These are phyloP conservation scores for Fusarium aywerte DNA, from an alignment of 2,329 filamentous ascomycete genomes.

Conservation along the genomic window DNA sequence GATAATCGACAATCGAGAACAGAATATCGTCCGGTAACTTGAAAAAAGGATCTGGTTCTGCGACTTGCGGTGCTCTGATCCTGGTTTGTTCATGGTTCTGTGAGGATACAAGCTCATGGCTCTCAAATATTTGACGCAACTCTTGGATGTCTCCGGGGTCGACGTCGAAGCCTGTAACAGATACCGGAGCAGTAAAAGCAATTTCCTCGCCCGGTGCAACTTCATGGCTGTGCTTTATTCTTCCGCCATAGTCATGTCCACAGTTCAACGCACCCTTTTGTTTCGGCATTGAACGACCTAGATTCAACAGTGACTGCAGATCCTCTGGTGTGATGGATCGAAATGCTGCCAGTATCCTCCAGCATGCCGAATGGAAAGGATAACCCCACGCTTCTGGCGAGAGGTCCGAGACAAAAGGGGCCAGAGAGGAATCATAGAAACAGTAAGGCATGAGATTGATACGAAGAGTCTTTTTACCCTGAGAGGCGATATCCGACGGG, in stretches of 20 bases:
- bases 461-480: background rate
- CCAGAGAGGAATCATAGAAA: background rate
- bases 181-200: background rate
- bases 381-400: background rate
- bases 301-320: background rate
- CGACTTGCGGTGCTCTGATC: background rate
- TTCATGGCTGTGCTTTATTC: background rate
- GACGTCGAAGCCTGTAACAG: background rate
- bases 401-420: background rate
- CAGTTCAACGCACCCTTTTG: background rate
- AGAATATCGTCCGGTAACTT: background rate
- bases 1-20: background rate
- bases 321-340: background rate
- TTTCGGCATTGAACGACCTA: background rate
- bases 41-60: background rate
- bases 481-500: background rate
- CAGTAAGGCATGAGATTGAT: background rate
- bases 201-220: background rate
- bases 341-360: background rate
- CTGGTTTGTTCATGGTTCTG: accelerated
- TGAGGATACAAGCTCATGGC: accelerated
- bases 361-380: conserved; percentile 1
- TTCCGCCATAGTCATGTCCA: background rate
- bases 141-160: background rate
- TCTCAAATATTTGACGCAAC: background rate